These are phyloP conservation scores for Botryosphaeria dothidea DNA, from an alignment of 2,329 filamentous ascomycete species.

Conservation along the genomic window DNA sequence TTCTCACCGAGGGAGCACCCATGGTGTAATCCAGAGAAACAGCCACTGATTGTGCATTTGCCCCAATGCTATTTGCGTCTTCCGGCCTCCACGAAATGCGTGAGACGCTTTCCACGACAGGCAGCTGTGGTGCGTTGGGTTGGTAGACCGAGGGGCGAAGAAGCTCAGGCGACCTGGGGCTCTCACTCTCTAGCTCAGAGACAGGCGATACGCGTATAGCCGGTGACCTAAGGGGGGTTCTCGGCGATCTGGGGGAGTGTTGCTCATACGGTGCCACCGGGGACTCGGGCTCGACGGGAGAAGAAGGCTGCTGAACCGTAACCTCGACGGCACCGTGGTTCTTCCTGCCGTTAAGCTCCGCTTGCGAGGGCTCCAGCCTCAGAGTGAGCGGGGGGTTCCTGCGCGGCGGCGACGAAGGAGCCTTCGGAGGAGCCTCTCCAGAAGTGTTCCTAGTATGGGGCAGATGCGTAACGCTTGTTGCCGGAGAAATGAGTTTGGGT, in stretches of 20 bases:
- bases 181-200: background rate
- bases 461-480: slow-evolving; percentile 36
- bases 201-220: background rate
- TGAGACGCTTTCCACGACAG: slow-evolving; percentile 10
- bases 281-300: slow-evolving; percentile 24
- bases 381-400: slow-evolving; percentile 21
- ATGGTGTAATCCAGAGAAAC: slow-evolving; percentile 11
- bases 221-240: background rate
- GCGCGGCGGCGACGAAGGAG: slow-evolving; percentile 24
- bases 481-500: slow-evolving; percentile 32
- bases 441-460: slow-evolving; percentile 24
- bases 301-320: slow-evolving; percentile 34
- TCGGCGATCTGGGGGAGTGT: background rate
- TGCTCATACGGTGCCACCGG: background rate
- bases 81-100: slow-evolving; percentile 10
- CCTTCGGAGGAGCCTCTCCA: slow-evolving; percentile 25
- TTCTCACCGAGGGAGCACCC: background rate
- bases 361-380: slow-evolving; percentile 37
- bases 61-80: background rate
- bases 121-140: slow-evolving; percentile 3
- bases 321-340: slow-evolving; percentile 39
- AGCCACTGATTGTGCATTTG: slow-evolving; percentile 8
- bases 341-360: slow-evolving; percentile 37
- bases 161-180: background rate
- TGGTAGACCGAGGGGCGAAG: slow-evolving; percentile 1